These are phyloP conservation scores for Tylopilus sp. DNA, from an alignment of 1,284 basidiomycete genomes.

Conservation along the genomic window DNA sequence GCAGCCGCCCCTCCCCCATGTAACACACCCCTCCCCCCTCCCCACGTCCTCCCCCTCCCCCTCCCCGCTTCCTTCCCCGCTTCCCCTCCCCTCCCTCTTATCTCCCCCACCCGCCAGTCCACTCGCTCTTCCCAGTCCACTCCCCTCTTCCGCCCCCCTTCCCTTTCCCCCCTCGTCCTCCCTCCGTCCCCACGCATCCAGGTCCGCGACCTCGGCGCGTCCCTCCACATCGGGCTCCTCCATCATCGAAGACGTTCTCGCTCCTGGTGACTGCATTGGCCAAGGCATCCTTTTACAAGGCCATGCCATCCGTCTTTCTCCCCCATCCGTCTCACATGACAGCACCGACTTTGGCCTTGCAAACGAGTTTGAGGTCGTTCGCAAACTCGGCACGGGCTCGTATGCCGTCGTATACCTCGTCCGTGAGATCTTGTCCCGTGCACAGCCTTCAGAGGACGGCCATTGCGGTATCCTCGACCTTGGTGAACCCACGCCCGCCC, in stretches of 20 bases:
- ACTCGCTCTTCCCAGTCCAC: constrained; percentile 25
- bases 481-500: constrained; percentile 45
- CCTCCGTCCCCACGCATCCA: constrained; percentile 30
- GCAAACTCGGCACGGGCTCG: constrained; percentile 82
- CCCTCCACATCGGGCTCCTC: constrained; percentile 46
- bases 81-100: constrained; percentile 28
- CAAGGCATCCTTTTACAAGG: constrained; percentile 62
- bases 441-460: constrained; percentile 57
- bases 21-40: constrained; percentile 26
- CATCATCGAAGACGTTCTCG: constrained; percentile 62
- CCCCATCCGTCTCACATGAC: constrained; percentile 28
- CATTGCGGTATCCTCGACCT: constrained; percentile 63
- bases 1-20: constrained; percentile 15
- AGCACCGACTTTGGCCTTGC: constrained; percentile 50
- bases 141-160: constrained; percentile 23
- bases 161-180: constrained; percentile 33
- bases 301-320: constrained; percentile 58
- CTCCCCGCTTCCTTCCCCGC: constrained; percentile 29
- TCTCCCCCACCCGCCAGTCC: constrained; percentile 30
- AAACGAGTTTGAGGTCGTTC: constrained; percentile 77
- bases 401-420: constrained; percentile 95
- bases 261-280: constrained; percentile 68
- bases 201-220: constrained; percentile 23
- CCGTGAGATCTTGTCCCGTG: constrained; percentile 73
- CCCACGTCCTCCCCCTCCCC: constrained; percentile 33